Evolutionary conservation across 2,329 filamentous ascomycete species (phyloP), one percentile per base, ranked within the genome.

Genomic region (Alternaria sp.): DNA sequence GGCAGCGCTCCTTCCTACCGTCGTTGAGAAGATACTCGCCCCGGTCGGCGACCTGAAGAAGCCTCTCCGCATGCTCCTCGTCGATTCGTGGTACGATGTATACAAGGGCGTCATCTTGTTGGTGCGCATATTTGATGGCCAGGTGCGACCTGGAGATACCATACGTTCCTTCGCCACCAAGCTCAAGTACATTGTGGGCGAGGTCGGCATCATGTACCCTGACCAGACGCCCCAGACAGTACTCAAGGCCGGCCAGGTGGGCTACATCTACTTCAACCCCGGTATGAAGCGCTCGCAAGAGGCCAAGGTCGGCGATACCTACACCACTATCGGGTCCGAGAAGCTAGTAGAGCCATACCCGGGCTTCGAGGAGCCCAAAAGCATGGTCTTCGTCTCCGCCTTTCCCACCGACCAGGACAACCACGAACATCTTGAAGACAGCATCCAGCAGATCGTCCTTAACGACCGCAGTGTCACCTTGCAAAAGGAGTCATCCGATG

Each of bases 61-160:
- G 70, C 92, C 93, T 1, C 79, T 97, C 57, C 89, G 92, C 60
- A 86, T 98, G 80, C 83, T 99, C 48, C 87, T 99, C 14, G 93
- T 99, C 28, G 95, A 99, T 79, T 97, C 94, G 22, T 99, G 95
- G 95, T 99, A 99, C 77, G 94, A 97, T 74, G 94, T 90, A 62
- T 99, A 97, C 79, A 91, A 93, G 67, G 95, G 95, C 12, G 95
- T 99, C 36, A 91, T 98, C 54, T 85, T 97, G 52, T 85, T 99
- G 7, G 93, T 99, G 12, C 86, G 95, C 11, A 84, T 99, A 18
- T 99, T 99, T 71, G 93, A 98, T 66, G 95, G 95, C 11, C 87
- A 88, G 52, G 85, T 99, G 64, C 88, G 86, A 59, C 88, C 94
- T 0, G 95, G 95, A 5, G 93, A 98, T 74, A 88, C 90, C 39